Base-by-base conservation (phyloP, 2,329 filamentous ascomycete genomes). In the Colletotrichum somersetense region DNA sequence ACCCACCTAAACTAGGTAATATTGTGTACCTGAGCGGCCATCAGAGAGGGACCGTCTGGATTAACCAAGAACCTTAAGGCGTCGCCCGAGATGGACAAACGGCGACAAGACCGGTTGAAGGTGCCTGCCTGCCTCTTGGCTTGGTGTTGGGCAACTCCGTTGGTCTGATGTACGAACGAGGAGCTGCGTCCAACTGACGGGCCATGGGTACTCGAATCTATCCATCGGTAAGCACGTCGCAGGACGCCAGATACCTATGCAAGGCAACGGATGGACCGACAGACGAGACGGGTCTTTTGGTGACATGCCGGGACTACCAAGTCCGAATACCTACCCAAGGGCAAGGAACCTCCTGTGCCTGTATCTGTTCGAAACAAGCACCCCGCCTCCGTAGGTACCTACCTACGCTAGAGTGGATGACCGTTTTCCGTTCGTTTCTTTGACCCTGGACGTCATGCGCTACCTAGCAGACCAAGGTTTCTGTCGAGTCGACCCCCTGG, bases 351-450 rank as follows among this genome's bases (percentile, higher is more conserved):
- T 67, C 67, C 46, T 52, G 53, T 26, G 44, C 42, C 35, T 62
- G 33, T 52, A 10, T 33, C 38, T 33, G 53, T 48, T 66, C 62
- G 67, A 71, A 67, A 71, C 50, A 57, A 57, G 57, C 63, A 63
- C 67, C 50, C 59, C 55, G 56, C 63, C 64, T 66, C 66, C 61
- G 33, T 64, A 18, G 18, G 50, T 26, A 30, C 30, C 30, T 30
- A 30, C 30, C 30, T 30, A 53, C 50, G 26, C 26, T 30, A 20
- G 50, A 53, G 26, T 46, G 16, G 16, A 26, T 26, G 38, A 46
- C 26, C 42, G 48, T 70, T 71, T 71, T 56, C 64, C 57, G 57
- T 33, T 46, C 57, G 64, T 71, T 71, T 71, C 57, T 33, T 53
- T 16, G 35, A 48, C n/a, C 52, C 64, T 62, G 40, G 35, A 20